Conservation (phyloP, 148 eudicot species). For the Rhododendron simsii region DNA sequence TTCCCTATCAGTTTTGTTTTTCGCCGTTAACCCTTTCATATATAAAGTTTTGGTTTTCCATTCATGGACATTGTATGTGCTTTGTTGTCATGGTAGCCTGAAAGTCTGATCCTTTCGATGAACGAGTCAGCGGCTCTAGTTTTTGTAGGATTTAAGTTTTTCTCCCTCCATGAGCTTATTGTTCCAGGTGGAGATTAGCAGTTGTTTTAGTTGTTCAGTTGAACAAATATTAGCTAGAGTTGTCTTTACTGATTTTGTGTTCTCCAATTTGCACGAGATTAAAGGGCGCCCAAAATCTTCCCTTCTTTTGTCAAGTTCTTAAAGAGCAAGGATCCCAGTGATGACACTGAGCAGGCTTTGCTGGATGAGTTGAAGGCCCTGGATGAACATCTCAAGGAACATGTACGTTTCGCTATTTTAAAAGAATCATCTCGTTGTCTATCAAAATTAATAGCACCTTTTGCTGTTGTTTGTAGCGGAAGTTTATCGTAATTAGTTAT, state of each 20-base stretch:
- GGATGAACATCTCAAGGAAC: slow-evolving; percentile 75
- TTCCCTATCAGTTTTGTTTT: neutral
- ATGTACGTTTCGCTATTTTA: slow-evolving; percentile 34
- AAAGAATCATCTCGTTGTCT: neutral
- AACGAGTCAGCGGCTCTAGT: neutral
- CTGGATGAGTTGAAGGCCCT: slow-evolving; percentile 71
- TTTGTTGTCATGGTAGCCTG: neutral
- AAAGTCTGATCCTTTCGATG: neutral
- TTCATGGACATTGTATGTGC: neutral
- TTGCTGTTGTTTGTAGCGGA: neutral
- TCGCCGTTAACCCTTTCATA: neutral
- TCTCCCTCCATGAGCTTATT: neutral
- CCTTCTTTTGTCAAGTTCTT: slow-evolving; percentile 56
- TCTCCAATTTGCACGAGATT: slow-evolving; percentile 1
- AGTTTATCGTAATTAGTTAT: neutral
- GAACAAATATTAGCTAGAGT: neutral
- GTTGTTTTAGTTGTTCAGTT: neutral
- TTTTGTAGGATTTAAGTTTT: neutral
- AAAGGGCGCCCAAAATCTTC: slow-evolving; percentile 73
- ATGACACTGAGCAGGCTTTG: slow-evolving; percentile 80
- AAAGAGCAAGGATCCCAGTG: slow-evolving; percentile 80
- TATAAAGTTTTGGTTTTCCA: neutral
- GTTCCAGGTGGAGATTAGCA: neutral
- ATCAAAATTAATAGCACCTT: neutral
- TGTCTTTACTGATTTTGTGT: neutral